A percentile compares a stretch with the other conserved stretches of the same genome.
Evolutionary conservation across 192 early-diverging fungal genomes (phyloP).

Genomic region (Paraglomus brasilianum): DNA sequence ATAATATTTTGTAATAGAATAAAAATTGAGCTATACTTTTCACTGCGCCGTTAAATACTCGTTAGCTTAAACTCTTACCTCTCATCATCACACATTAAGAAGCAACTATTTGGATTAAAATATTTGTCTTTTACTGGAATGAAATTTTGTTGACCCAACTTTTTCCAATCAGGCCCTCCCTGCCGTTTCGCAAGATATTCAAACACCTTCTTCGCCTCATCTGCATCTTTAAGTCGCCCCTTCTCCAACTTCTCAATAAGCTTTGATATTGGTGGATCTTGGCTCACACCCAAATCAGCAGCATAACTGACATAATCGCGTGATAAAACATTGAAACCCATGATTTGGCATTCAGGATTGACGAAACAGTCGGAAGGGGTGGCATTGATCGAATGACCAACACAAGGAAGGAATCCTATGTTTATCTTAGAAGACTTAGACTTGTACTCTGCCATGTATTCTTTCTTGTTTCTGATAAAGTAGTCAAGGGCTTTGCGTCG

Average conservation of each 20-base stretch:
- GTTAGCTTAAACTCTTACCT: background rate
- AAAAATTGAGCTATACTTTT: constrained; percentile 26
- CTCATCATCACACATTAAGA: constrained; percentile 8
- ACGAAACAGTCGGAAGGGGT: constrained; percentile 65
- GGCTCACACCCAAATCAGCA: constrained; percentile 64
- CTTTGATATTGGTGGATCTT: constrained; percentile 51
- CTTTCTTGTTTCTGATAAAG: constrained; percentile 68
- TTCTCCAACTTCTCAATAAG: constrained; percentile 47
- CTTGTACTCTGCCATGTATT: constrained; percentile 53
- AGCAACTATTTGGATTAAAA: constrained; percentile 3
- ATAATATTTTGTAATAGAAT: constrained; percentile 48
- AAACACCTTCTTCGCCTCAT: constrained; percentile 56
- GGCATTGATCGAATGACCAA: constrained; percentile 38
- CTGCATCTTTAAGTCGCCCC: constrained; percentile 24
- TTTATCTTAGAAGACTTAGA: constrained; percentile 42
- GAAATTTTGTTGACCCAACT: constrained; percentile 58
- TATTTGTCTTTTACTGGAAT: constrained; percentile 53
- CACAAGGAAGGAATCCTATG: constrained; percentile 63
- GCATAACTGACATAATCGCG: constrained; percentile 48
- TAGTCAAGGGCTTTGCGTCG: constrained; percentile 62
- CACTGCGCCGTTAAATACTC: too few relatives aligned
- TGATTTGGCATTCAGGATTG: constrained; percentile 54
- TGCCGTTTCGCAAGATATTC: constrained; percentile 65
- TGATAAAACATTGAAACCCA: constrained; percentile 68
- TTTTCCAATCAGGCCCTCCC: constrained; percentile 57